Conservation (phyloP, 768 basidiomycete species). For the Auricularia cornea region DNA sequence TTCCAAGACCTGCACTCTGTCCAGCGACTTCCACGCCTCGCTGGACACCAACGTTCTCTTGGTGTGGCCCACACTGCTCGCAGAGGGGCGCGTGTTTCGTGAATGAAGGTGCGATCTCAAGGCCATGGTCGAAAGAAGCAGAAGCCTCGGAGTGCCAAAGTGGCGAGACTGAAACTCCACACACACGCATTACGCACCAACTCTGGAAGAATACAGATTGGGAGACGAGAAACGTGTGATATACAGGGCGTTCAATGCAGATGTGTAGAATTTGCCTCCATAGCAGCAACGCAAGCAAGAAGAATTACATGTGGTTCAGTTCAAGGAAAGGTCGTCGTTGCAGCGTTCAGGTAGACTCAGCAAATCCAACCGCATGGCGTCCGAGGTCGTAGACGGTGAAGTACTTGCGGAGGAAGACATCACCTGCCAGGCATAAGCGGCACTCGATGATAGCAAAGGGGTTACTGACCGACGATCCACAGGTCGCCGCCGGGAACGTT, state of each 20-base stretch:
- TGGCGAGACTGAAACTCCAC: no score
- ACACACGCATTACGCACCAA: no score
- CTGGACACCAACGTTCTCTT: background rate
- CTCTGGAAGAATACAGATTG: no score
- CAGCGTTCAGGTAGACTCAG: slow-evolving; percentile 30
- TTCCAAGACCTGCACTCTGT: background rate
- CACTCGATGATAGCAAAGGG: slow-evolving; percentile 3
- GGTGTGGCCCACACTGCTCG: background rate
- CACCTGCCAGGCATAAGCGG: slow-evolving; percentile 36
- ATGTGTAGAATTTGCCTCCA: background rate
- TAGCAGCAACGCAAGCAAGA: background rate
- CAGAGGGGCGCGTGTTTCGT: background rate
- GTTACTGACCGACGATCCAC: slow-evolving; percentile 72
- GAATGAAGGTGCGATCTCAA: background rate
- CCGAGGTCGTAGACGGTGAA: slow-evolving; percentile 85
- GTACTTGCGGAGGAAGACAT: slow-evolving; percentile 87
- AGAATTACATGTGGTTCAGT: background rate
- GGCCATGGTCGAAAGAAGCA: no score
- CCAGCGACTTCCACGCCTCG: background rate
- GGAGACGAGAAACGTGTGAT: background rate
- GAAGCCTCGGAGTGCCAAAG: no score
- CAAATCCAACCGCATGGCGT: slow-evolving; percentile 77
- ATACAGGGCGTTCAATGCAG: background rate
- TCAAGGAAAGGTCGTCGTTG: background rate
- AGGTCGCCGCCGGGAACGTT: slow-evolving; percentile 70